Conservation (phyloP, 768 basidiomycete genomes). For the Roridomyces roridus region DNA sequence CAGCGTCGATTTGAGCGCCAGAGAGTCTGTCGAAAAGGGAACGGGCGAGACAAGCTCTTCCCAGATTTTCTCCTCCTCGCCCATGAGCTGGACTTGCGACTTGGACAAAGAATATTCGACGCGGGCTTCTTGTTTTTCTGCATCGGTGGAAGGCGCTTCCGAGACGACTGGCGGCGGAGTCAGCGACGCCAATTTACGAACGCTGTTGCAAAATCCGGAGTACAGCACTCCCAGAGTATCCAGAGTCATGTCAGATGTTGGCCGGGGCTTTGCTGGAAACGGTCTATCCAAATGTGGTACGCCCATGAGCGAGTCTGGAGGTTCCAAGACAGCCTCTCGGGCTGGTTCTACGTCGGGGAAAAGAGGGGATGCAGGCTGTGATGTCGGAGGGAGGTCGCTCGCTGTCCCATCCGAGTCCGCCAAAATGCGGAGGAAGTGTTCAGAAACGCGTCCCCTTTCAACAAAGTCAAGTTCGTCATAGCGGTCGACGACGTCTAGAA, state of each 20-base stretch:
- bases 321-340: too few relatives aligned
- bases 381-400: neutral
- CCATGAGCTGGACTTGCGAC: conserved; percentile 61
- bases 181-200: conserved; percentile 50
- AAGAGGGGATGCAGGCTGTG: neutral
- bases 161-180: conserved; percentile 23
- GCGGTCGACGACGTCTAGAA: conserved; percentile 45
- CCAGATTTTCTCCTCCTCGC: conserved; percentile 72
- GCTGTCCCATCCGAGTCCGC: conserved; percentile 3
- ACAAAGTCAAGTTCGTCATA: conserved; percentile 40
- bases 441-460: conserved; percentile 35
- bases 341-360: too few relatives aligned
- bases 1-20: conserved; percentile 10
- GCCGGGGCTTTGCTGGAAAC: neutral
- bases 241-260: conserved; percentile 8
- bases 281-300: conserved; percentile 4
- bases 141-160: conserved; percentile 15
- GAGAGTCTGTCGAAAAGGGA: neutral
- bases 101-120: conserved; percentile 63
- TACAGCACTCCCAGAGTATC: conserved; percentile 53
- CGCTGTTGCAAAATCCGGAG: conserved; percentile 52
- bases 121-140: conserved; percentile 40
- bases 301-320: too few relatives aligned
- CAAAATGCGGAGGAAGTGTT: conserved; percentile 30
- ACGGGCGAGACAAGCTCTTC: conserved; percentile 39